Conservation (phyloP, 805 yeast genomes). For the Suhomyces sp. region DNA sequence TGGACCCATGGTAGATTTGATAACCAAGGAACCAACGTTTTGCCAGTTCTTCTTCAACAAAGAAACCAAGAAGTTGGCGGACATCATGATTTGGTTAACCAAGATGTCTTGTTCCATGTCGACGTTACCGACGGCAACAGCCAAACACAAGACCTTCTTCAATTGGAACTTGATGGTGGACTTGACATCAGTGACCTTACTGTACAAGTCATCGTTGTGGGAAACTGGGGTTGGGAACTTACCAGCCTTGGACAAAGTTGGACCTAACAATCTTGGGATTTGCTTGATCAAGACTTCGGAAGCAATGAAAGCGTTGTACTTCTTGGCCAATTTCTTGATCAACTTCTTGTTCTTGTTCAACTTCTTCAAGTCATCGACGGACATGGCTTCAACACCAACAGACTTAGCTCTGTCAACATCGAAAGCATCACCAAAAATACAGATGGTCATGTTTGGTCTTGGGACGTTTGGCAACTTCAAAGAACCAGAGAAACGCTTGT, state of each 20-base stretch:
- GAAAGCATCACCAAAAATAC: constrained; percentile 99
- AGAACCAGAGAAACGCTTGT: constrained; percentile 99
- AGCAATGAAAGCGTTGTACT: constrained; percentile 99
- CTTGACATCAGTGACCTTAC: constrained; percentile 94
- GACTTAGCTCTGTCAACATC: constrained; percentile 99
- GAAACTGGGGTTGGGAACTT: constrained; percentile 99
- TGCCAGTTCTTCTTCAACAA: constrained; percentile 99
- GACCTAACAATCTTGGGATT: constrained; percentile 99
- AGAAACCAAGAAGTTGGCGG: constrained; percentile 98
- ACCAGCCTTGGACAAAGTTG: constrained; percentile 99
- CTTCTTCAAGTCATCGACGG: constrained; percentile 99
- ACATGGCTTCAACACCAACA: constrained; percentile 98
- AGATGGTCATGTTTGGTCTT: constrained; percentile 99
- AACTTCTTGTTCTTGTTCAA: constrained; percentile 99
- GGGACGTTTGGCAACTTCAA: constrained; percentile 98
- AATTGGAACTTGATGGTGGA: constrained; percentile 99
- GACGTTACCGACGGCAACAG: constrained; percentile 99
- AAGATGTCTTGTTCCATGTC: constrained; percentile 97
- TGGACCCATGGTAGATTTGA: constrained; percentile 99
- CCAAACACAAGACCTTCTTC: constrained; percentile 99
- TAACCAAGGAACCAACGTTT: constrained; percentile 98
- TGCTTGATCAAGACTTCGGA: constrained; percentile 99
- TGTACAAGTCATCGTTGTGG: constrained; percentile 96
- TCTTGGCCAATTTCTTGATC: constrained; percentile 99
- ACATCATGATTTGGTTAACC: constrained; percentile 97